Percentiles rank a stretch among this genome's conserved stretches.
Conservation (phyloP, 495 filamentous ascomycete genomes). For the Aspergillus sparsus region DNA sequence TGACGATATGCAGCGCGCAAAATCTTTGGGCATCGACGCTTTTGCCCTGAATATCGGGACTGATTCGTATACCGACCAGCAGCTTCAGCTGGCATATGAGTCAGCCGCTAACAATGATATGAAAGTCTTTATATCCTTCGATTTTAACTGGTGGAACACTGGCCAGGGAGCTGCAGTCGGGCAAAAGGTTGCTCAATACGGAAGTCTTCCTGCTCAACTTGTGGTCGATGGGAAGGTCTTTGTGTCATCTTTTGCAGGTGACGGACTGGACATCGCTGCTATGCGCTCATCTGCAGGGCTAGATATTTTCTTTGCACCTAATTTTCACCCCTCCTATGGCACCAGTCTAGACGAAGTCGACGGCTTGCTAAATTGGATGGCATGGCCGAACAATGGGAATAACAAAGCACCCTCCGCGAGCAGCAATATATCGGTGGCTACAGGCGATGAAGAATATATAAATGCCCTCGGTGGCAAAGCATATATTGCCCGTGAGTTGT, state of each 20-base stretch:
- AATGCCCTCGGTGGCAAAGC: constrained; percentile 50
- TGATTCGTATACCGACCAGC: constrained; percentile 53
- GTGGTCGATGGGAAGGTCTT: constrained; percentile 57
- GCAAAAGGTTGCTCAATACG: constrained; percentile 51
- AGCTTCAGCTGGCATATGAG: constrained; percentile 57
- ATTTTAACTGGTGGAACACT: constrained; percentile 56
- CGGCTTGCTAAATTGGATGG: constrained; percentile 62
- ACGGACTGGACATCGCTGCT: constrained; percentile 49
- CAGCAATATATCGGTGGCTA: constrained; percentile 41
- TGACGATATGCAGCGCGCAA: constrained; percentile 58
- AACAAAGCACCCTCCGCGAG: constrained; percentile 53
- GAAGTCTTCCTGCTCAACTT: constrained; percentile 51
- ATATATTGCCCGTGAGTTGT: constrained; percentile 52
- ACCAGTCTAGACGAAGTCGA: constrained; percentile 40
- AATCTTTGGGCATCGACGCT: constrained; percentile 58
- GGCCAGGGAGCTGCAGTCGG: constrained; percentile 46
- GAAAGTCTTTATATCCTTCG: constrained; percentile 64
- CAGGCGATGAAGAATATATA: constrained; percentile 50
- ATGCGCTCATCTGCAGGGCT: constrained; percentile 48
- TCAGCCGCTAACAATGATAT: constrained; percentile 59
- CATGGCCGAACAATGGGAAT: constrained; percentile 54
- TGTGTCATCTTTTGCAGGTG: constrained; percentile 57
- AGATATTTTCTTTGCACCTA: constrained; percentile 58
- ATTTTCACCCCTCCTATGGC: constrained; percentile 51
- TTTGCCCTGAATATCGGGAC: constrained; percentile 62